Conservation (phyloP, 2,329 filamentous ascomycete genomes). For the Curvularia sp. region DNA sequence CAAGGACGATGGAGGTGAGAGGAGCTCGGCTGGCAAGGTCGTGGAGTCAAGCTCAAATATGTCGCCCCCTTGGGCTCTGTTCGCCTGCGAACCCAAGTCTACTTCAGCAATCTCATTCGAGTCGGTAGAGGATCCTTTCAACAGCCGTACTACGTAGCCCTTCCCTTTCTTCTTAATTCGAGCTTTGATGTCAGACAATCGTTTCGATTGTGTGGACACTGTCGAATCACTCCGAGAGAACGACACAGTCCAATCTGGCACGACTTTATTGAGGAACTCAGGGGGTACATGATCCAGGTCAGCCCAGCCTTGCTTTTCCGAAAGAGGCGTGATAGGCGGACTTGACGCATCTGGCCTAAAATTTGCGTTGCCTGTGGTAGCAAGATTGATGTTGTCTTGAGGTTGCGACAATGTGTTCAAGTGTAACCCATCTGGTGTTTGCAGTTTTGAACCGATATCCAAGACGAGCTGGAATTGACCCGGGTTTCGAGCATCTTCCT, state of each 20-base stretch:
- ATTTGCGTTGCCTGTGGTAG: conserved; percentile 23
- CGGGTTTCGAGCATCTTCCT: conserved; percentile 40
- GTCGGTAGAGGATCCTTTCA: conserved; percentile 37
- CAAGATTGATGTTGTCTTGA: conserved; percentile 23
- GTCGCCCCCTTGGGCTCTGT: neutral
- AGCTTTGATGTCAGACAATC: conserved; percentile 41
- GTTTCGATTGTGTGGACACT: conserved; percentile 34
- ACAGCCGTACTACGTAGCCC: conserved; percentile 40
- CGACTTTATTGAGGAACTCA: conserved; percentile 41
- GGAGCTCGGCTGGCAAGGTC: conserved; percentile 27
- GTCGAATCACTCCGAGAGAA: conserved; percentile 39
- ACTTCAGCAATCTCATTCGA: conserved; percentile 39
- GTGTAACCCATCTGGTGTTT: conserved; percentile 10
- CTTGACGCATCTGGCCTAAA: conserved; percentile 25
- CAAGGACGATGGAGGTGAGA: conserved; percentile 12
- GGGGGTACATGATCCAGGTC: conserved; percentile 39
- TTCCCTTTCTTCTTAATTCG: conserved; percentile 45
- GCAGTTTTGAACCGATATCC: conserved; percentile 32
- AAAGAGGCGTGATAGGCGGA: conserved; percentile 33
- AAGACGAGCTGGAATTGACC: conserved; percentile 44
- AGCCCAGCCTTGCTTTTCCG: conserved; percentile 39
- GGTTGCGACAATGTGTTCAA: conserved; percentile 18
- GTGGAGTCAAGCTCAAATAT: conserved; percentile 31
- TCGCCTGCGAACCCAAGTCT: conserved; percentile 25
- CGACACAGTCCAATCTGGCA: conserved; percentile 40